Percentiles rank a stretch among this genome's conserved stretches.
Evolutionary conservation across 202 grass and related monocot species (phyloP).

Genomic region (Hordeum pubiflorum): DNA sequence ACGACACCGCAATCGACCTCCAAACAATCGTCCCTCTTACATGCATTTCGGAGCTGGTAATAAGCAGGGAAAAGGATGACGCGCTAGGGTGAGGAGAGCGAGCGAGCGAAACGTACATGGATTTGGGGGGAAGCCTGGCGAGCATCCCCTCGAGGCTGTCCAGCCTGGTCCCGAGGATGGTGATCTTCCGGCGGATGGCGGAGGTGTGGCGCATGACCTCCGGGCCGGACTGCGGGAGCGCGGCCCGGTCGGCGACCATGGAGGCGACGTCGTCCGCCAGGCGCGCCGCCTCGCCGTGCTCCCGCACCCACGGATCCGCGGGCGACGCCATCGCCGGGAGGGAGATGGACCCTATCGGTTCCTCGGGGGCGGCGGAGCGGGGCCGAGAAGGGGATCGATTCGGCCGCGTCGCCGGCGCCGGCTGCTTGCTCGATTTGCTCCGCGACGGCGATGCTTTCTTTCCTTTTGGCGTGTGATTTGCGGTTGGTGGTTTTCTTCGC

Average conservation of each 20-base stretch:
- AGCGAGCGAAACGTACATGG: conserved; percentile 30
- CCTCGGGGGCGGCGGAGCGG: background rate
- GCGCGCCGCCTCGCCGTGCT: conserved; percentile 45
- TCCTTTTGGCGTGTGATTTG: background rate
- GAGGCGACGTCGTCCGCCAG: conserved; percentile 50
- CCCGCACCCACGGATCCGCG: conserved; percentile 51
- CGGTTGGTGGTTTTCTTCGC: background rate
- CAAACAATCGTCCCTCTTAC: background rate
- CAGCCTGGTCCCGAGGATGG: conserved; percentile 56
- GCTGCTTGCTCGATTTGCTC: background rate
- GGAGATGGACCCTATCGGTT: background rate
- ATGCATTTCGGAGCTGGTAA: background rate
- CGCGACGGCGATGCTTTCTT: background rate
- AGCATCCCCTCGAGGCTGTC: conserved; percentile 50
- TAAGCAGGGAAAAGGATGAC: background rate
- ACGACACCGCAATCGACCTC: background rate
- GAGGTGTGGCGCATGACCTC: conserved; percentile 49
- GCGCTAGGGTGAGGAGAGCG: background rate
- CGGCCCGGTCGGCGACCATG: conserved; percentile 47
- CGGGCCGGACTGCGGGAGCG: conserved; percentile 49
- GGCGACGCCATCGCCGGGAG: background rate
- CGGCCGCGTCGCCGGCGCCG: background rate
- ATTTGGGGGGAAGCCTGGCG: conserved; percentile 43
- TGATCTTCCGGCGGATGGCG: conserved; percentile 40
- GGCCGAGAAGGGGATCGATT: background rate